These are phyloP conservation scores for Pigoraptor vietnamica DNA, from an alignment of 78 protist species.

Conservation along the genomic window DNA sequence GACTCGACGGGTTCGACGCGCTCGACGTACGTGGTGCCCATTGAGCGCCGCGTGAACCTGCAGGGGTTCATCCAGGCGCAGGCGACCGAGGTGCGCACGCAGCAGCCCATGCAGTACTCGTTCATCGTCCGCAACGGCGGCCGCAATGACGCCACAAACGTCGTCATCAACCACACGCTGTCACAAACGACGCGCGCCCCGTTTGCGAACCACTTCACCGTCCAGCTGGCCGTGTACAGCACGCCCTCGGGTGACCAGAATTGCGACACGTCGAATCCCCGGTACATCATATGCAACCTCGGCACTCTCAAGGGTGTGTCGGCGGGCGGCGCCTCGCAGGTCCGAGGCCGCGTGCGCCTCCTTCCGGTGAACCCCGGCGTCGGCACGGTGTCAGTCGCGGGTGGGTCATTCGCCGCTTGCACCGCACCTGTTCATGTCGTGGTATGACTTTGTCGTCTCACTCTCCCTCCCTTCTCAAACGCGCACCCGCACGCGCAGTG, in stretches of 20 bases:
- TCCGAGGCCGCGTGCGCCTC: background rate
- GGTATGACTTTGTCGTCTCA: background rate
- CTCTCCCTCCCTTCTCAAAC: background rate
- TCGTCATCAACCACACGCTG: background rate
- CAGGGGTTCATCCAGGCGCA: background rate
- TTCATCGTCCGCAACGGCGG: background rate
- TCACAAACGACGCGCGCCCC: background rate
- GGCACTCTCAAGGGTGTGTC: background rate
- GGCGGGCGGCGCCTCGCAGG: background rate
- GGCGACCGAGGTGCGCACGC: background rate
- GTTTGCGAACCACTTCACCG: no score
- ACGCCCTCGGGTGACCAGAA: background rate
- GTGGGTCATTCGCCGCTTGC: background rate
- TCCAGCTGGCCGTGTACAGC: background rate
- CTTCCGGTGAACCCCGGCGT: background rate
- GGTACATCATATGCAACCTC: background rate
- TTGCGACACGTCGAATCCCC: background rate
- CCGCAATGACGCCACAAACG: background rate
- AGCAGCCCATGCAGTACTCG: background rate
- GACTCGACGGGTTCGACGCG: background rate
- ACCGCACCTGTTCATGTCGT: background rate
- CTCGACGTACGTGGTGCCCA: background rate
- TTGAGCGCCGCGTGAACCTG: background rate
- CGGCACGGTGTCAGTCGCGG: background rate
- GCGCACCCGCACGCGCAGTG: background rate